phyloP scores from a whole-genome alignment of 352 stramenopile genomes.

The Phytophthora palmivora region DNA sequence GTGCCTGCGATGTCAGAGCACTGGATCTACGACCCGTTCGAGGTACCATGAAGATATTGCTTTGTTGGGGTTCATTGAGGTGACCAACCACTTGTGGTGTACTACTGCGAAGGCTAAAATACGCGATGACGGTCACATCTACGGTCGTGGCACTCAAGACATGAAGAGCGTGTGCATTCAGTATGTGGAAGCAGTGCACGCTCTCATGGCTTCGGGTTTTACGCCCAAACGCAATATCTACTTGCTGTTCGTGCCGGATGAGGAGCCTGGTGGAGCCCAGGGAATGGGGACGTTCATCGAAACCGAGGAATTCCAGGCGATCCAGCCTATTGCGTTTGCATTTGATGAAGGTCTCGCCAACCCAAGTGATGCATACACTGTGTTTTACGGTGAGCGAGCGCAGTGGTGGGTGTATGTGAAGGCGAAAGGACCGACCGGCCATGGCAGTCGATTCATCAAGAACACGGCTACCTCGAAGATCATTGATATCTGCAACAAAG shows the following conservation, averaged over 20 bases:
- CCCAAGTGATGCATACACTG: conserved; percentile 89
- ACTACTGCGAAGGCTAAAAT: conserved; percentile 80
- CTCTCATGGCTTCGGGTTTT: conserved; percentile 73
- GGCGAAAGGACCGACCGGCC: conserved; percentile 77
- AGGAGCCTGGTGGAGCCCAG: conserved; percentile 93
- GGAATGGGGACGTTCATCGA: conserved; percentile 94
- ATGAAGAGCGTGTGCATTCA: conserved; percentile 98
- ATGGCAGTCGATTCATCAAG: conserved; percentile 96
- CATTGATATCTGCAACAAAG: conserved; percentile 89
- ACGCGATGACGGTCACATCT: conserved; percentile 92
- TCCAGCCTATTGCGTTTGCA: conserved; percentile 90
- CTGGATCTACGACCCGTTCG: conserved; percentile 94
- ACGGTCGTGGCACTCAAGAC: conserved; percentile 94
- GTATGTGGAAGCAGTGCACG: conserved; percentile 92
- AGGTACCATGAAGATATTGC: conserved; percentile 35
- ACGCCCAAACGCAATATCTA: conserved; percentile 90
- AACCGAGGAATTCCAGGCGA: conserved; percentile 79
- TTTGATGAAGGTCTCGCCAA: conserved; percentile 97
- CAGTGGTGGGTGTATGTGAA: conserved; percentile 94
- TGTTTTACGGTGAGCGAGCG: conserved; percentile 97
- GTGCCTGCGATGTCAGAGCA: conserved; percentile 89
- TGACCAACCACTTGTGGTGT: conserved; percentile 9
- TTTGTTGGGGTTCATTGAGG: conserved; percentile 79
- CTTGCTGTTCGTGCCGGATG: conserved; percentile 94
- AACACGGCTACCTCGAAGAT: conserved; percentile 96